Evolutionary conservation across 2,329 filamentous ascomycete genomes (phyloP), one percentile per base, ranked within the genome.

Genomic region (Blumeria hordei): DNA sequence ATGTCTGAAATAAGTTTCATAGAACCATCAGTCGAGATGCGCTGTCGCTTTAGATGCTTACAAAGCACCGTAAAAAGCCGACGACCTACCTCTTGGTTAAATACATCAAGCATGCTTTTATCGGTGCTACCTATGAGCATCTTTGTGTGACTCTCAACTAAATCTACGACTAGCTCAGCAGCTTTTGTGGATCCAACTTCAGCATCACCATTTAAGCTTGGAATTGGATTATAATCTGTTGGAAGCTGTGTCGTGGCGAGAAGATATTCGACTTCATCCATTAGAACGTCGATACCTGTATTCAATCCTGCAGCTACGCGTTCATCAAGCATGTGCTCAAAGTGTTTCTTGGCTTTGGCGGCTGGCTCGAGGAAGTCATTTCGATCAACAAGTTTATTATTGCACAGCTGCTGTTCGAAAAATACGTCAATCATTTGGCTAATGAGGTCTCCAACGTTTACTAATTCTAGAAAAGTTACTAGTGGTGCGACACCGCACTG

Each of bases 371-470:
- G 73, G 64, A 98, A 98, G 69, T 98, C 92, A 65, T 94, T 93
- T 45, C 85, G 81, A 65, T 96, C 90, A 1, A 84, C 84, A 54
- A 98, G 80, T 62, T 85, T 85, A 12, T 84, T 78, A 0, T 79
- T 77, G 6, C 88, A 80, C 33, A 98, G 76, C 69, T 98, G 92
- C 69, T 96, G 92, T 65, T 94, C 85, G 69, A 94, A 98, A 66
- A 98, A 98, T 36, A 98, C 88, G 65, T 98, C 92, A 57, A 98
- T 80, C 92, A 98, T 98, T 67, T 98, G 92, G 57, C 93, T 87
- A 62, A 98, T 98, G 56, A 98, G 74, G 66, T 98, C 92, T 57
- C 92, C 92, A 0, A 98, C 90, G 65, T 98, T 98, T 66, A 98
- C 92, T 33, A 98, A 77, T 69, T 98, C 92, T 58, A 98, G 79